Percentiles rank a stretch among this genome's conserved stretches.
phyloP scores from a whole-genome alignment of 1,284 basidiomycete species.

The Singerocomus rubriflavus region DNA sequence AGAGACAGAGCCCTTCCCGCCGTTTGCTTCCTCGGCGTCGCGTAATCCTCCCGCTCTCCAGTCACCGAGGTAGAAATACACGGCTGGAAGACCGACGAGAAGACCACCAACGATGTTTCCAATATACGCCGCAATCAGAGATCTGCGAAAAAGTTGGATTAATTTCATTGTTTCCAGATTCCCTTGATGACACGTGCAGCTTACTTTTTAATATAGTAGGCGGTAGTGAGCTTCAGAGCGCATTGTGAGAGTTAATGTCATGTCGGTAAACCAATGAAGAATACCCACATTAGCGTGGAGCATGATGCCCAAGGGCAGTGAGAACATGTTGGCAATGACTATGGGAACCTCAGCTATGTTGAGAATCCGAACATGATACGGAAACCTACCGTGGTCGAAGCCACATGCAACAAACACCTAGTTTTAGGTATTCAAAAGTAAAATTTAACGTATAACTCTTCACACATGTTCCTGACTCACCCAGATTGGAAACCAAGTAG shows the following conservation, averaged over 20 bases:
- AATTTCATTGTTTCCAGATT: not conserved
- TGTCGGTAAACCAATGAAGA: not conserved
- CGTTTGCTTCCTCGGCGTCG: conserved; percentile 35
- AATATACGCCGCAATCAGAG: conserved; percentile 62
- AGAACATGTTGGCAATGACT: conserved; percentile 77
- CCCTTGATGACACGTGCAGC: conserved; percentile 12
- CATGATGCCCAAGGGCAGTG: conserved; percentile 68
- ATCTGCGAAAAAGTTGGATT: conserved; percentile 37
- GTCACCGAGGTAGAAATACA: conserved; percentile 60
- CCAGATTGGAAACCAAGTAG: conserved; percentile 77
- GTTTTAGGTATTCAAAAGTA: not conserved
- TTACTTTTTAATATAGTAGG: conserved; percentile 67
- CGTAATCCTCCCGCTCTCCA: conserved; percentile 41
- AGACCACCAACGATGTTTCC: conserved; percentile 70
- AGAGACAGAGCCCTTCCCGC: conserved; percentile 12
- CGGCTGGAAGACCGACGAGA: conserved; percentile 58
- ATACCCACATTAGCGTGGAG: conserved; percentile 59
- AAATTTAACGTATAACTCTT: not conserved
- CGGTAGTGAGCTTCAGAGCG: conserved; percentile 44
- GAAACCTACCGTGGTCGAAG: conserved; percentile 63
- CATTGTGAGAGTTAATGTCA: conserved; percentile 6
- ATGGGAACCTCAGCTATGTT: conserved; percentile 1
- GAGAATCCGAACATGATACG: not conserved
- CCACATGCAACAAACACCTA: conserved; percentile 70
- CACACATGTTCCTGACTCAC: conserved; percentile 32